Evolutionary conservation across 1,284 basidiomycete genomes (phyloP), one percentile per base, ranked within the genome.

Genomic region (Calocybe gambosa): DNA sequence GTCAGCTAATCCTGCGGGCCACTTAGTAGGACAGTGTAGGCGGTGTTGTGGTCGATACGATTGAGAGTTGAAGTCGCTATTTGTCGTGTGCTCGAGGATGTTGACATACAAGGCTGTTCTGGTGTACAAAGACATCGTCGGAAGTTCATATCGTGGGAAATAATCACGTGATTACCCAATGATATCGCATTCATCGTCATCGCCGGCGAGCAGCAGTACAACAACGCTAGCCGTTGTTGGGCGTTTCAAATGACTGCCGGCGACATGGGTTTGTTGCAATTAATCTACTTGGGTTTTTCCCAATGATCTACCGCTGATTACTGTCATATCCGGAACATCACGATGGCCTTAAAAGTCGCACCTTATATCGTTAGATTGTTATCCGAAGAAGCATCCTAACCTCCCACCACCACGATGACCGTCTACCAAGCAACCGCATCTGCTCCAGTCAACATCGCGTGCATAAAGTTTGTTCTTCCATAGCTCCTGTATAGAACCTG

Each of bases 401-500:
- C 38, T 47, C 45, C 26, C 45, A 47, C 62, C 64, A 62, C 62
- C 64, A 62, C 57, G 58, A 86, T 85, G 82, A 59, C 78, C 47
- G 58, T 86, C 57, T 83, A 82, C 71, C 83, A 92, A 73, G 93
- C 92, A 5, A 97, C 93, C 16, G 84, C 85, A 9, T 89, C 92
- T 49, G 93, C 93, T 0, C 93, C 93, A 2, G 93, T 96, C 54
- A 97, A 97, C 70, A 96, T 97, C 59, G 93, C 93, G 21, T 90
- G 89, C 64, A 94, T 96, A 73, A 97, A 97, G 91, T 93, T 53
- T 60, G 80, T 61, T 18, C 28, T 7, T 29, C 23, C 28, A 29
- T 52, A 47, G 21, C 49, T 23, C 21, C 40, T 26, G 34, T 40
- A 13, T 42, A 37, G n/a, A 19, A 9, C 10, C 19, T 18, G 21